Base-by-base conservation (phyloP, 768 basidiomycete species). In the Imleria badia region DNA sequence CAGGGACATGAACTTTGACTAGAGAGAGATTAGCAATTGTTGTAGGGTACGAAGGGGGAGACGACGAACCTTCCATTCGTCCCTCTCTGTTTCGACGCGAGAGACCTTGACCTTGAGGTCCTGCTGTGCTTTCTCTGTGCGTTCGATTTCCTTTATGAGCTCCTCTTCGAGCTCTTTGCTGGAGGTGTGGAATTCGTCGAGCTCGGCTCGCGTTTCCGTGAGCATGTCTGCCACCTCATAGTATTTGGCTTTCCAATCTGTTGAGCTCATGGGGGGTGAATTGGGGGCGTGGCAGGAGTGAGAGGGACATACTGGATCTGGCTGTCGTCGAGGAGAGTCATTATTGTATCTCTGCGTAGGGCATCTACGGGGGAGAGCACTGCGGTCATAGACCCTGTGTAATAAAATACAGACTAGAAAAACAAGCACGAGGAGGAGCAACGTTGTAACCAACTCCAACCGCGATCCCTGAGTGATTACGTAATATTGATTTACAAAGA, bases 91-190 rank as follows among this genome's bases (percentile, higher is more conserved):
- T 66, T 91, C 89, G 45, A 87, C 80, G 62, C 79, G 83, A 31
- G 81, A 76, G 29, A 82, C 84, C 72, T 87, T 91, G 62, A 83
- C 78, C 74, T 79, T 85, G 33, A 91, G 80, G 22, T 92, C 91
- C 67, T 86, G 83, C 67, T 93, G 89, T 1, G 88, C 79, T 71
- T 85, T 89, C 75, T 95, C 91, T 38, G 92, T 90, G 50, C 88
- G 79, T 66, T 91, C 90, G 53, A 98, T 76, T 70, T 98, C 96
- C 58, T 81, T 81, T 78, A 95, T 94, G 61, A 98, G 75, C 73
- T 98, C 96, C 53, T 93, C 89, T 73, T 96, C 94, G 34, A 96
- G 82, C 60, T 95, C 93, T 73, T 89, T 92, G 76, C 89, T 87
- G 58, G 89, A 86, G 62, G 85, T 78, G 64, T 92, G 87, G 69